These are phyloP conservation scores for Tricholomella constricta DNA, from an alignment of 768 basidiomycete genomes.

Conservation along the genomic window DNA sequence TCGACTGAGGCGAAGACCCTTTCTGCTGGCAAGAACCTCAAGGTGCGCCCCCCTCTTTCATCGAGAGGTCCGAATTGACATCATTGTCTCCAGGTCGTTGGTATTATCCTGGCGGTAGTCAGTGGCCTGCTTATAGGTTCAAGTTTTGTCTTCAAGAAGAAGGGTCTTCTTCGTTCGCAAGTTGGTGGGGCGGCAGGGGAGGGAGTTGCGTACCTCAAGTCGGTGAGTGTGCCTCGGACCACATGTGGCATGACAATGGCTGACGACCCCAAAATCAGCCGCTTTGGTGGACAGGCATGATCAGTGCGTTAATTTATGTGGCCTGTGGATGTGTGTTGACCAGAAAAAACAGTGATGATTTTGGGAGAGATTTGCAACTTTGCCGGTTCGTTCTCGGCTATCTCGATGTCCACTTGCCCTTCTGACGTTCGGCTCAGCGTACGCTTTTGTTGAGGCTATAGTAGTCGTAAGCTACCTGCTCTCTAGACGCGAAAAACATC, in stretches of 20 bases:
- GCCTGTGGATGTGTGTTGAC: conserved; percentile 3
- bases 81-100: conserved; percentile 56
- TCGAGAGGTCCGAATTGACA: conserved; percentile 3
- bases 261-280: conserved; percentile 43
- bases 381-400: conserved; percentile 54
- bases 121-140: conserved; percentile 91
- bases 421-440: conserved; percentile 45
- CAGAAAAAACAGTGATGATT: conserved; percentile 75
- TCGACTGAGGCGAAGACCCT: conserved; percentile 38
- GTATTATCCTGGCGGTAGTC: conserved; percentile 70
- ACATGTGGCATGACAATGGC: conserved; percentile 5
- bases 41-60: conserved; percentile 34
- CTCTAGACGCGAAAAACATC: background rate
- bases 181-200: conserved; percentile 79
- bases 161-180: conserved; percentile 79
- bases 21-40: conserved; percentile 49
- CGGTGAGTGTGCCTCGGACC: conserved; percentile 50
- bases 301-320: conserved; percentile 47
- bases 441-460: conserved; percentile 90
- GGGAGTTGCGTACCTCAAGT: conserved; percentile 94
- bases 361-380: conserved; percentile 87
- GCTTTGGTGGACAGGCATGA: conserved; percentile 97
- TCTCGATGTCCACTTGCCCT: conserved; percentile 25
- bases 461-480: conserved; percentile 66
- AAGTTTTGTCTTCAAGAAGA: conserved; percentile 98